Percentiles rank a stretch among this genome's conserved stretches.
Evolutionary conservation across 805 yeast genomes (phyloP).

Genomic region (Kazachstania viticola): DNA sequence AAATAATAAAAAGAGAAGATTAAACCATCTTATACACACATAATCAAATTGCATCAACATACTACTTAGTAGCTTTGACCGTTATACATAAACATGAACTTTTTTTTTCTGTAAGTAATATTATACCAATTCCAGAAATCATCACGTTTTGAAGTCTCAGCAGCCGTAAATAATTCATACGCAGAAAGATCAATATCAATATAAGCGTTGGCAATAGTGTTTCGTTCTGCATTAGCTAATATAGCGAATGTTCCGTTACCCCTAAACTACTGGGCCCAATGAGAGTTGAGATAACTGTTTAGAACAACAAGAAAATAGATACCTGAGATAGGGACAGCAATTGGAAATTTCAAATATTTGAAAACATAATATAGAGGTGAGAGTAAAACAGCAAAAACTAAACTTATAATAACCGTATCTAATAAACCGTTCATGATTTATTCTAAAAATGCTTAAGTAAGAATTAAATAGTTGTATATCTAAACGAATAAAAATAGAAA

Average conservation of each 20-base stretch:
- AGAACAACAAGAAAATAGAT: not conserved
- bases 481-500: too few species aligned
- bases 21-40: too few species aligned
- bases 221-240: not conserved
- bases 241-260: constrained; percentile 1
- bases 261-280: not conserved
- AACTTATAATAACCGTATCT: too few species aligned
- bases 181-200: constrained; percentile 1
- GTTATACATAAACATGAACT: too few species aligned
- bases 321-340: not conserved
- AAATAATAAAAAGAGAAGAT: too few species aligned
- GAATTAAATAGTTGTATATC: too few species aligned
- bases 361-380: too few species aligned
- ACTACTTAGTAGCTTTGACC: too few species aligned
- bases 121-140: not conserved
- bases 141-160: constrained; percentile 1
- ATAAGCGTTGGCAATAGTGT: constrained; percentile 1
- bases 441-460: too few species aligned
- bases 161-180: not conserved
- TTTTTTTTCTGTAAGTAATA: constrained; percentile 1
- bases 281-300: not conserved
- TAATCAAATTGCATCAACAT: too few species aligned
- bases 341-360: not conserved
- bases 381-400: too few species aligned
- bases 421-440: too few species aligned